Conservation (phyloP, 1,284 basidiomycete genomes). For the Polyporus tsugae region DNA sequence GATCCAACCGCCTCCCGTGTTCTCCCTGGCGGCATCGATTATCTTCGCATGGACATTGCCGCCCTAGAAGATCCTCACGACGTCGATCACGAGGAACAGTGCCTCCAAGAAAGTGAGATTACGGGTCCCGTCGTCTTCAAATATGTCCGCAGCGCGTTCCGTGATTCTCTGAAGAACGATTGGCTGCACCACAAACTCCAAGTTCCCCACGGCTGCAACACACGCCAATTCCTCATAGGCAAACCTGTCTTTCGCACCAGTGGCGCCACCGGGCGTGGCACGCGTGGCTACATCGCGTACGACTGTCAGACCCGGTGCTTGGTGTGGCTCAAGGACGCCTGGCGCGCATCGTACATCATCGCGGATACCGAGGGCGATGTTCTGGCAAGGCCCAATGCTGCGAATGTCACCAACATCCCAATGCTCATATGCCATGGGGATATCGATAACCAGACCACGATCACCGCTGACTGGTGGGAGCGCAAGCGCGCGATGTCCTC, state of each 20-base stretch:
- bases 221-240: neutral
- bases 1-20: neutral
- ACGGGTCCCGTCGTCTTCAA: slow-evolving; percentile 6
- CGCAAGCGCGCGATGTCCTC: neutral
- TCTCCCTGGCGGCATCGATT: neutral
- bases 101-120: neutral
- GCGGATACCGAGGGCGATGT: slow-evolving; percentile 4
- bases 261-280: neutral
- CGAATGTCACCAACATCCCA: neutral
- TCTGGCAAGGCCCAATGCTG: neutral
- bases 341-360: neutral
- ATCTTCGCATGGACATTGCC: neutral
- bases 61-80: neutral
- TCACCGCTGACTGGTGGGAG: slow-evolving; percentile 4
- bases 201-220: neutral
- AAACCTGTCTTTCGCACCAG: neutral
- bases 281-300: slow-evolving; percentile 10
- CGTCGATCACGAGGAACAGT: neutral
- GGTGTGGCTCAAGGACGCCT: slow-evolving; percentile 16
- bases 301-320: neutral
- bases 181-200: slow-evolving; percentile 17
- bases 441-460: neutral
- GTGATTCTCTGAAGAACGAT: slow-evolving; percentile 3
- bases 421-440: slow-evolving; percentile 9
- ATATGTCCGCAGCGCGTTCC: slow-evolving; percentile 16